Percentiles rank a stretch among this genome's conserved stretches.
phyloP scores from a whole-genome alignment of 345 rosid species.

The Syzygium oleosum region DNA sequence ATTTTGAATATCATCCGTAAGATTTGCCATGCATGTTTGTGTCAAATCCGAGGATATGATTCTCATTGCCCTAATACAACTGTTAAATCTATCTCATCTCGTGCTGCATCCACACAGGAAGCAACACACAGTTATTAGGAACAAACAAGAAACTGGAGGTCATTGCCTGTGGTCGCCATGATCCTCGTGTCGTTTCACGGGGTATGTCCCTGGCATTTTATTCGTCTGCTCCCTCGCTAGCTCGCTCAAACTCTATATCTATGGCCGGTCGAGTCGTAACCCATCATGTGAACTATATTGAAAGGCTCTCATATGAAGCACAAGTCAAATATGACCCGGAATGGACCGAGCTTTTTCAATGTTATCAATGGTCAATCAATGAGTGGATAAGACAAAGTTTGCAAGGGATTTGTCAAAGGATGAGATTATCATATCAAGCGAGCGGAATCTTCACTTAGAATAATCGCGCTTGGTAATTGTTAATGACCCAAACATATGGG shows the following conservation, averaged over 20 bases:
- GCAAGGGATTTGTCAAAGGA: neutral
- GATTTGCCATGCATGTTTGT: neutral
- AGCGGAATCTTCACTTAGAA: neutral
- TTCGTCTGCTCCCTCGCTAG: neutral
- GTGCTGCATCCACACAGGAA: constrained; percentile 39
- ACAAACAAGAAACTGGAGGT: constrained; percentile 67
- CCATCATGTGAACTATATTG: neutral
- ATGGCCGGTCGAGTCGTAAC: neutral
- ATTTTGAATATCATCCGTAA: neutral
- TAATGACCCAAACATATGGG: neutral
- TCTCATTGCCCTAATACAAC: neutral
- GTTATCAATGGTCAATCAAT: neutral
- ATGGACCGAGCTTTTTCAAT: neutral
- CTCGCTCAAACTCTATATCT: neutral
- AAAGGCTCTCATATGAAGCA: neutral
- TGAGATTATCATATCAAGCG: neutral
- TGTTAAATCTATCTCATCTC: neutral
- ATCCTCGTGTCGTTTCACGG: constrained; percentile 86
- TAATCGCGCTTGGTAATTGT: neutral
- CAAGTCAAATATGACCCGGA: neutral
- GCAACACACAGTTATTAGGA: constrained; percentile 71
- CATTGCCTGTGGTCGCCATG: constrained; percentile 77
- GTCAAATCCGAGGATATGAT: neutral
- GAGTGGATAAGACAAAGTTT: neutral
- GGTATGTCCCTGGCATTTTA: constrained; percentile 23